Conservation (phyloP, 306 rosid genomes). For the Lupinus albus region DNA sequence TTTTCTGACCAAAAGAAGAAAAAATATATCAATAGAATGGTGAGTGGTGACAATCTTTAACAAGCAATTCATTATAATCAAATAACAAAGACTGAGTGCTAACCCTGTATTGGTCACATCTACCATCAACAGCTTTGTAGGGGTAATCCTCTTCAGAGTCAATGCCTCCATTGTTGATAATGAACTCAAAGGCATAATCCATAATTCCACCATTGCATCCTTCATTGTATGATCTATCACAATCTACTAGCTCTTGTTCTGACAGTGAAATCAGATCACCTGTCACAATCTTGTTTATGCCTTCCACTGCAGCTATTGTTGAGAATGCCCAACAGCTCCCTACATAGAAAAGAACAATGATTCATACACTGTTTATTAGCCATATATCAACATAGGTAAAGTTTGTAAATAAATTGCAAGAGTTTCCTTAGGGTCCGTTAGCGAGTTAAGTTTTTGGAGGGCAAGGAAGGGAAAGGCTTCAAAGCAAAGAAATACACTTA, state of each 20-base stretch:
- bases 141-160: conserved; percentile 92
- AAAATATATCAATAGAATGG: no score
- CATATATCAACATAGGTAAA: neutral
- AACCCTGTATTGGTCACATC: conserved; percentile 70
- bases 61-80: neutral
- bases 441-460: no score
- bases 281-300: conserved; percentile 76
- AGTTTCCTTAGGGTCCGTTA: no score
- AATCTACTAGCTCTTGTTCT: conserved; percentile 93
- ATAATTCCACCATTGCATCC: conserved; percentile 97
- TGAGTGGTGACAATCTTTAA: neutral
- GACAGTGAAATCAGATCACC: conserved; percentile 79
- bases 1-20: conserved; percentile 59
- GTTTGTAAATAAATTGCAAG: neutral
- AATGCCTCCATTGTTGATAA: conserved; percentile 86
- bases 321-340: conserved; percentile 99
- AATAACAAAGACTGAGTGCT: conserved; percentile 1
- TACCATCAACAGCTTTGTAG: conserved; percentile 62
- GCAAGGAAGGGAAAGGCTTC: no score
- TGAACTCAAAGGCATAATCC: conserved; percentile 89
- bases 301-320: conserved; percentile 73
- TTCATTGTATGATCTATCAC: conserved; percentile 73
- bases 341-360: conserved; percentile 34
- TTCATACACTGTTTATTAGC: conserved; percentile 6
- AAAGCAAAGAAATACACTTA: no score